phyloP scores from a whole-genome alignment of 371 early-diverging fungal genomes.

The Vairimorpha necatrix region DNA sequence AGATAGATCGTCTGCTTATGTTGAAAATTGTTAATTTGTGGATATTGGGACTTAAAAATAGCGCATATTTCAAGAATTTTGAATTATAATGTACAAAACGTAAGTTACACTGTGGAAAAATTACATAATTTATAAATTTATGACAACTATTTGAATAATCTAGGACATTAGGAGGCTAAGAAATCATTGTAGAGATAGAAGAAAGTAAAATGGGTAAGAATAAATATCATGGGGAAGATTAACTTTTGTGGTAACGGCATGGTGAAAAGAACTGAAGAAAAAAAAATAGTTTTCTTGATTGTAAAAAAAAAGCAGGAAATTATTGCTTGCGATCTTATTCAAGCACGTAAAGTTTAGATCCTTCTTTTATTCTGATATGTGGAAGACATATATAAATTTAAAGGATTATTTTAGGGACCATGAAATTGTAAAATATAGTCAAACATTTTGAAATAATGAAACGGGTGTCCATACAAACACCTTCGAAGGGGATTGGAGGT shows the following conservation, averaged over 20 bases:
- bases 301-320: not conserved
- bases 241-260: not conserved
- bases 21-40: not conserved
- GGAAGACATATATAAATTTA: not conserved
- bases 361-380: not conserved
- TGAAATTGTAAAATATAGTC: constrained; percentile 13
- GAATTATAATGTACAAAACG: not conserved
- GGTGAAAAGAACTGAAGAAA: not conserved
- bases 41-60: not conserved
- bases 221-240: not conserved
- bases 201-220: not conserved
- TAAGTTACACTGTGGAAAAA: not conserved
- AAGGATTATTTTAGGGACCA: not conserved
- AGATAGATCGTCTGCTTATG: not conserved
- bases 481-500: constrained; percentile 1
- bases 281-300: not conserved
- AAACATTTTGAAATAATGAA: constrained; percentile 2
- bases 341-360: not conserved
- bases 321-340: not conserved
- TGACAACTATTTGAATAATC: not conserved
- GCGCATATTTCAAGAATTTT: not conserved
- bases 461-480: constrained; percentile 30
- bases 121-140: not conserved
- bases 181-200: not conserved
- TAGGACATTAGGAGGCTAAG: not conserved